These are phyloP conservation scores for Plantago major DNA, from an alignment of 257 asterid species.

Conservation along the genomic window DNA sequence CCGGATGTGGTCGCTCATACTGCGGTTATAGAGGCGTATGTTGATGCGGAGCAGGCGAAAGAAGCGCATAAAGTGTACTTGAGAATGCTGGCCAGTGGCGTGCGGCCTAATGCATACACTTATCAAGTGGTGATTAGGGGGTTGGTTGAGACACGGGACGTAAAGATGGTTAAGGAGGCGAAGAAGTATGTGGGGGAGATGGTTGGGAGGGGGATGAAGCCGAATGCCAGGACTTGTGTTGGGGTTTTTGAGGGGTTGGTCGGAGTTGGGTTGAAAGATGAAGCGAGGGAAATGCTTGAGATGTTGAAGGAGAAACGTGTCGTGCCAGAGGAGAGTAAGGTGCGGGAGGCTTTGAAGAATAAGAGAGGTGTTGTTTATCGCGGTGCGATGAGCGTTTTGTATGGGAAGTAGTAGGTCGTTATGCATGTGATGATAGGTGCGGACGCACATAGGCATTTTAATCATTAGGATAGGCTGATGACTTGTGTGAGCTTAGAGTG, in stretches of 20 bases:
- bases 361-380: conserved; percentile 27
- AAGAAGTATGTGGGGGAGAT: conserved; percentile 59
- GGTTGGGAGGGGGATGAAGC: conserved; percentile 63
- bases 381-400: conserved; percentile 24
- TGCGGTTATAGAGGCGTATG: conserved; percentile 83
- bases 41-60: conserved; percentile 57
- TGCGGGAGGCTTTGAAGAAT: conserved; percentile 44
- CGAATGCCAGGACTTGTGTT: conserved; percentile 47
- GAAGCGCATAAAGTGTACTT: conserved; percentile 60
- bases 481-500: too few relatives aligned
- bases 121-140: conserved; percentile 51
- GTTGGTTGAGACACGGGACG: conserved; percentile 54
- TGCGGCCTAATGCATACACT: conserved; percentile 70
- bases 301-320: conserved; percentile 53
- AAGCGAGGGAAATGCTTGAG: conserved; percentile 52
- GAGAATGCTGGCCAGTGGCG: conserved; percentile 72
- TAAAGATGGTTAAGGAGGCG: conserved; percentile 49
- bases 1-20: conserved; percentile 89
- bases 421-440: too few relatives aligned
- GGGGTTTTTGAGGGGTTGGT: conserved; percentile 46
- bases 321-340: conserved; percentile 54
- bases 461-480: too few relatives aligned
- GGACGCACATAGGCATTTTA: too few relatives aligned
- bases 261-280: conserved; percentile 44
- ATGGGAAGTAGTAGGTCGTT: conserved; percentile 47